Base-by-base conservation (phyloP, 441 rosid species). In the Euphorbia celastroides region DNA sequence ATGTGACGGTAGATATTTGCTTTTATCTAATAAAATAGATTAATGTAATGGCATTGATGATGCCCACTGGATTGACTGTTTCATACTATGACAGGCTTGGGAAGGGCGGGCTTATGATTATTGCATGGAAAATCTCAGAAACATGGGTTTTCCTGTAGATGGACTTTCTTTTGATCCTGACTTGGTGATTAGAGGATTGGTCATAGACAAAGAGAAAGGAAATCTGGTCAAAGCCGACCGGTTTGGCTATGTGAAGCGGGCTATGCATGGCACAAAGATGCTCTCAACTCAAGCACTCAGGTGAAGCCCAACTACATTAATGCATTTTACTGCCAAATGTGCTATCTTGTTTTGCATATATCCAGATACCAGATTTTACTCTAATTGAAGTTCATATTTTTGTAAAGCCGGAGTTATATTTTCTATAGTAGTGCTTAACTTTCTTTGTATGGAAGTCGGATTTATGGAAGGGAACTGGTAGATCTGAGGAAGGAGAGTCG, bases 81-180 rank as follows among this genome's bases (percentile, higher is more conserved):
- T 63, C 57, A 41, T 61, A 58, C 65, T 62, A 67, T 67, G 62
- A 64, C 80, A 93, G 97, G 96, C 99, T 70, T 93, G 99, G 99
- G 99, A 93, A 88, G 99, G 99, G 46, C 84, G 87, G 57, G 99
- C 99, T 64, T 93, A 93, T 67, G 99, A 93, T 71, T 91, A 93
- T 77, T 91, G 99, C 78, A 79, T 91, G 99, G 92, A 83, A 31
- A 93, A 93, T 82, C 80, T 93, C 16, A 79, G 64, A 75, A 82
- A 74, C 74, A 74, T 93, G 93, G 99, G 96, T 41, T 93, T 82
- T 75, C 97, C 99, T 2, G 96, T 89, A 64, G 96, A 86, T 78
- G 96, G 96, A 57, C 92, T 93, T 68, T 72, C 89, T 59, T 93
- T 93, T 74, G 97, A 93, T 64, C 95, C 99, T 0, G 90, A 91